These are phyloP conservation scores for Aspergillus hiratsukae DNA, from an alignment of 2,329 filamentous ascomycete species.

Conservation along the genomic window DNA sequence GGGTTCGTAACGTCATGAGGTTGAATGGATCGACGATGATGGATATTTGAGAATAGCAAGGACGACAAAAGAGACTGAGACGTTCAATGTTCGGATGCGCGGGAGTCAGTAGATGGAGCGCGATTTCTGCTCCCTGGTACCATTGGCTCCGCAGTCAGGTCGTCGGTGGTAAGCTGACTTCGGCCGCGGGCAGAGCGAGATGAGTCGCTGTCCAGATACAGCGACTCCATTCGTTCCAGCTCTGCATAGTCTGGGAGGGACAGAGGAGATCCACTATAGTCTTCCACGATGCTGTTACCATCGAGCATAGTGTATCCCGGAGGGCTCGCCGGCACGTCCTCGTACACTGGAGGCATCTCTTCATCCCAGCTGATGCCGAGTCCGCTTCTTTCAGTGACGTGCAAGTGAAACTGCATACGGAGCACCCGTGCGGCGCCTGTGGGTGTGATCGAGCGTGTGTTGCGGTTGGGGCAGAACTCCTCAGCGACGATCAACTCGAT, in stretches of 20 bases:
- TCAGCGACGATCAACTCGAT: slow-evolving; percentile 93
- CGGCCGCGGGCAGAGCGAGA: slow-evolving; percentile 28
- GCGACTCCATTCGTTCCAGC: slow-evolving; percentile 41
- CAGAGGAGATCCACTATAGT: slow-evolving; percentile 43
- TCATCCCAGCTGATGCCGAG: slow-evolving; percentile 96
- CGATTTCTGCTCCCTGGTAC: slow-evolving; percentile 8
- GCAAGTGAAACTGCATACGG: slow-evolving; percentile 82
- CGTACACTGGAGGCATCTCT: slow-evolving; percentile 88
- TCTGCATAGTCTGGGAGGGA: slow-evolving; percentile 42
- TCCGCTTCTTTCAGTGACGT: slow-evolving; percentile 76
- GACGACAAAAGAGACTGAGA: neutral
- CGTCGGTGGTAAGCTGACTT: slow-evolving; percentile 29
- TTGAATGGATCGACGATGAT: neutral
- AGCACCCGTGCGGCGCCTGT: slow-evolving; percentile 88
- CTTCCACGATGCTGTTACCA: slow-evolving; percentile 41
- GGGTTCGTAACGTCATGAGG: slow-evolving; percentile 11
- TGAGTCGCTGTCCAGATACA: slow-evolving; percentile 30
- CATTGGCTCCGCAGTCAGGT: slow-evolving; percentile 20
- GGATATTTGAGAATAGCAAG: neutral
- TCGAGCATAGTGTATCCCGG: slow-evolving; percentile 58
- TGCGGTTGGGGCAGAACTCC: slow-evolving; percentile 69
- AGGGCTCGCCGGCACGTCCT: slow-evolving; percentile 84
- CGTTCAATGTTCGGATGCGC: slow-evolving; percentile 3
- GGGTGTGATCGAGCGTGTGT: slow-evolving; percentile 70
- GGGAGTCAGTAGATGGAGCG: slow-evolving; percentile 12